Evolutionary conservation across 2,329 filamentous ascomycete genomes (phyloP).

Genomic region (Cladosporium sp.): DNA sequence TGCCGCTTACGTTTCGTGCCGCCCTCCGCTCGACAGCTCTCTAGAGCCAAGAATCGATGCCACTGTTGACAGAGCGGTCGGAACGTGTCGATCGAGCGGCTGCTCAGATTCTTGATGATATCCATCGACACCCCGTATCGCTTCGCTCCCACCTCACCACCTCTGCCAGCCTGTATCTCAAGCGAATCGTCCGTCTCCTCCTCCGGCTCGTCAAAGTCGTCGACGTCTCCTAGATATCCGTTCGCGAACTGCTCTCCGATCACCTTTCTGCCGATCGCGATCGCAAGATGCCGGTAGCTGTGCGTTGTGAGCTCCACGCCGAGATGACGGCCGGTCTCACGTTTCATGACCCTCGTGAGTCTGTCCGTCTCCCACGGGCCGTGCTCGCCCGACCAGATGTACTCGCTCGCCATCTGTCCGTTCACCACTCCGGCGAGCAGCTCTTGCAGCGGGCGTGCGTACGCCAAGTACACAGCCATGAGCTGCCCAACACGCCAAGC

Average conservation of each 20-base stretch:
- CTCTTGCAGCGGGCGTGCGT: constrained; percentile 22
- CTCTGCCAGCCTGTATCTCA: constrained; percentile 16
- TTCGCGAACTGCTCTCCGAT: constrained; percentile 18
- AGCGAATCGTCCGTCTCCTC: constrained; percentile 21
- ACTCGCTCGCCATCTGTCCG: constrained; percentile 12
- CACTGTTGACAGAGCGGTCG: constrained; percentile 14
- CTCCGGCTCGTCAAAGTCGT: constrained; percentile 20
- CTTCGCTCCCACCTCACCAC: constrained; percentile 15
- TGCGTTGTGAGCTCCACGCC: constrained; percentile 17
- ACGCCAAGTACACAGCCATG: constrained; percentile 21
- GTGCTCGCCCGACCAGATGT: constrained; percentile 15
- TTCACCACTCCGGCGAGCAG: constrained; percentile 18
- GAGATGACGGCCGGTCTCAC: constrained; percentile 19
- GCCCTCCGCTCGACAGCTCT: no score
- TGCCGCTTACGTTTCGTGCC: neutral
- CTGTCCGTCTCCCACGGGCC: constrained; percentile 16
- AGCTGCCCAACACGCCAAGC: constrained; percentile 21
- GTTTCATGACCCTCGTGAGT: constrained; percentile 18
- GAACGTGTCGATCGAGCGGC: constrained; percentile 21
- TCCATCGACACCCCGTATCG: constrained; percentile 19
- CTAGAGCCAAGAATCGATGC: constrained; percentile 13
- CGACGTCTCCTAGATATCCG: constrained; percentile 20
- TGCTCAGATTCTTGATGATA: constrained; percentile 23
- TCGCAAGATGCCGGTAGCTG: constrained; percentile 14
- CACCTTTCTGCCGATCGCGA: constrained; percentile 17